These are phyloP conservation scores for Russula griseocarnosa DNA, from an alignment of 768 basidiomycete genomes.

Conservation along the genomic window DNA sequence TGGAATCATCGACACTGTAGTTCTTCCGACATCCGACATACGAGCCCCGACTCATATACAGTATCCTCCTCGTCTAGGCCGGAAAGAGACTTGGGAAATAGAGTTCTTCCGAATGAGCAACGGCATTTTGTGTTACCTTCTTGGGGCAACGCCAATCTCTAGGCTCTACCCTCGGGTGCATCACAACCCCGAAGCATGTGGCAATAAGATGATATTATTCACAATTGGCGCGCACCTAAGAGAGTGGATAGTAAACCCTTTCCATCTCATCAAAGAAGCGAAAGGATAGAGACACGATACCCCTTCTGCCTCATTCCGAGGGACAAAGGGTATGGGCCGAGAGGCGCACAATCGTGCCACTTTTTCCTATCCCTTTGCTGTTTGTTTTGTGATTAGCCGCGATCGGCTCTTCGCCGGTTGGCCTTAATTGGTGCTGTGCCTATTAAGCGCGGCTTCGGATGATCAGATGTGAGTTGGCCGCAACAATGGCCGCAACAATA, in stretches of 20 bases:
- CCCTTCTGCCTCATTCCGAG: not conserved
- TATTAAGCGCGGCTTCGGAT: constrained; percentile 7
- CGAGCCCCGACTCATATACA: not conserved
- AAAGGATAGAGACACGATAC: not conserved
- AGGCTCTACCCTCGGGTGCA: not conserved
- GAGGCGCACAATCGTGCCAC: not conserved
- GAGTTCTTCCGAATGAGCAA: constrained; percentile 6
- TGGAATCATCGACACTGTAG: not conserved
- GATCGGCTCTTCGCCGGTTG: constrained; percentile 9
- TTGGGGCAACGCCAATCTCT: constrained; percentile 6
- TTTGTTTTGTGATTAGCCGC: constrained; percentile 10
- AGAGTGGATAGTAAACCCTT: not conserved
- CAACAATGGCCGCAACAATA: not conserved
- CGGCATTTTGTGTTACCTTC: not conserved
- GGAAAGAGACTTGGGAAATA: not conserved
- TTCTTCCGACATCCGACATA: not conserved
- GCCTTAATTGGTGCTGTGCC: not conserved
- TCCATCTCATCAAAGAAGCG: not conserved
- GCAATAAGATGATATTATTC: not conserved
- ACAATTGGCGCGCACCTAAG: not conserved
- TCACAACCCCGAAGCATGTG: constrained; percentile 1
- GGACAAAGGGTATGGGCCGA: not conserved
- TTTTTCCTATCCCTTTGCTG: not conserved
- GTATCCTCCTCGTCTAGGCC: not conserved
- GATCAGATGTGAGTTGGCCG: constrained; percentile 8